phyloP scores from a whole-genome alignment of 768 basidiomycete genomes.

The Termitomyces sp. region DNA sequence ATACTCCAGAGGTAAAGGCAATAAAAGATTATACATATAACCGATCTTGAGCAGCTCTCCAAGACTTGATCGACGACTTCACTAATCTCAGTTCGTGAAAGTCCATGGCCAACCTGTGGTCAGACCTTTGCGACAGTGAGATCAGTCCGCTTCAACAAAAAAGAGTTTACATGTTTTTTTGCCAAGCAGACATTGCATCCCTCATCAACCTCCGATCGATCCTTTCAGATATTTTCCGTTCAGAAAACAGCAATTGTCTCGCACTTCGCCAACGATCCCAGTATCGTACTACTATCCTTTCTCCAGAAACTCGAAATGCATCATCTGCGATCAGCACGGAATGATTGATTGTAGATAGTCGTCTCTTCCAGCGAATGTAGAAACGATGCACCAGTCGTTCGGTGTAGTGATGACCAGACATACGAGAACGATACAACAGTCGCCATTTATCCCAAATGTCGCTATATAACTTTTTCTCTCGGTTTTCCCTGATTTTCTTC shows the following conservation, averaged over 20 bases:
- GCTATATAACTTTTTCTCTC: conserved; percentile 45
- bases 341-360: conserved; percentile 31
- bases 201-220: conserved; percentile 44
- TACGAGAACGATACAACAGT: conserved; percentile 43
- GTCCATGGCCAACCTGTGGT: conserved; percentile 35
- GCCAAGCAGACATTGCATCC: conserved; percentile 48
- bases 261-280: conserved; percentile 58
- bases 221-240: conserved; percentile 36
- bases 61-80: conserved; percentile 42
- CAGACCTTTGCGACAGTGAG: conserved; percentile 28
- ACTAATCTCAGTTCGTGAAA: conserved; percentile 36
- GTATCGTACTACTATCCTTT: conserved; percentile 28
- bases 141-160: background rate
- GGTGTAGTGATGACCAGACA: conserved; percentile 47
- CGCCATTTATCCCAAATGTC: conserved; percentile 68
- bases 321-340: conserved; percentile 47
- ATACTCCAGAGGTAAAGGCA: background rate
- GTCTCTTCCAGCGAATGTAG: conserved; percentile 49
- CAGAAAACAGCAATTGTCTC: conserved; percentile 36
- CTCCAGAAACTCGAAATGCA: conserved; percentile 32
- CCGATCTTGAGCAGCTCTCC: conserved; percentile 48
- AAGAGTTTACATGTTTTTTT: conserved; percentile 16
- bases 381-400: conserved; percentile 36
- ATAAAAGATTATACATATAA: conserved; percentile 37
- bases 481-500: conserved; percentile 51